Percentiles rank a stretch among this genome's conserved stretches.
phyloP scores from a whole-genome alignment of 805 yeast genomes.

The Cyberlindnera amylophila region DNA sequence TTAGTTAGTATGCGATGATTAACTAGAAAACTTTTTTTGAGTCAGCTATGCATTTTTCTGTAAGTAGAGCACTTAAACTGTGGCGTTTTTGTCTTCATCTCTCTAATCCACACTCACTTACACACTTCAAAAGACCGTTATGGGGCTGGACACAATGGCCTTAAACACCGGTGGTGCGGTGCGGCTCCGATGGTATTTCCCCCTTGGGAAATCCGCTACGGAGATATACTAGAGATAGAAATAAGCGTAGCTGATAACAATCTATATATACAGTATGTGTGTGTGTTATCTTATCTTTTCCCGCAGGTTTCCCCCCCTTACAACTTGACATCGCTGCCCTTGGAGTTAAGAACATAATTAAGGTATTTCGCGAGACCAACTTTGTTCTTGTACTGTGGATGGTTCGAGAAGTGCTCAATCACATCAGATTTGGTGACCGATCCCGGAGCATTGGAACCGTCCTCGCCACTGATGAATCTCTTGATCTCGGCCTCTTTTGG shows the following conservation, averaged over 20 bases:
- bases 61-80: neutral
- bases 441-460: conserved; percentile 33
- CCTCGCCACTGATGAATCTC: conserved; percentile 65
- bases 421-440: conserved; percentile 59
- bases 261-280: too few relatives aligned
- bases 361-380: conserved; percentile 62
- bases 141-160: neutral
- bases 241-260: too few relatives aligned
- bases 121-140: neutral
- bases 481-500: conserved; percentile 69
- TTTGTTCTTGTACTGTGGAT: conserved; percentile 41
- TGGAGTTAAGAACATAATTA: conserved; percentile 45
- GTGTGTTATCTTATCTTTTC: too few relatives aligned
- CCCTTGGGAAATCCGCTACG: too few relatives aligned
- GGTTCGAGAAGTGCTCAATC: conserved; percentile 52
- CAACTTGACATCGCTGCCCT: conserved; percentile 6
- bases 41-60: too few relatives aligned
- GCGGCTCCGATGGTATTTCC: neutral
- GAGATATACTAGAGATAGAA: too few relatives aligned
- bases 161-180: neutral
- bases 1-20: neutral
- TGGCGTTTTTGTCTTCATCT: neutral
- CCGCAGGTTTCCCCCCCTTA: too few relatives aligned
- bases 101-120: neutral
- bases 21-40: neutral